Evolutionary conservation across 805 yeast genomes (phyloP), one percentile per base, ranked within the genome.

Genomic region (Pichia gijzeniarum): DNA sequence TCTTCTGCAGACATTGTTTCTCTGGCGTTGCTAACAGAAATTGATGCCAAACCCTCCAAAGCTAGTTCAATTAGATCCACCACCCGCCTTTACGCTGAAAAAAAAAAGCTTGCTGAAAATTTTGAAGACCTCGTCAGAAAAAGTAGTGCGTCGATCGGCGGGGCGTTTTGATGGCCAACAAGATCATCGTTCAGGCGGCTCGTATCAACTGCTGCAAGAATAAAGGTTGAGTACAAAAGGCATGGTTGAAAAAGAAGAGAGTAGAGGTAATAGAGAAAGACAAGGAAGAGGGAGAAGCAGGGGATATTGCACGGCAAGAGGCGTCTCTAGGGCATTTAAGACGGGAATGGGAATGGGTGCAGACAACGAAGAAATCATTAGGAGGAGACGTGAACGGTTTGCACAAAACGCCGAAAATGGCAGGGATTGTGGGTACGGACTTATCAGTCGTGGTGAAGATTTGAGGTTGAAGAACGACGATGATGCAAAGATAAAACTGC

Each of bases 361-460:
- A 4, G 41, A 30, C 5, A 30, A 38, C 5, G 41, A 38, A 13
- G 41, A 38, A 27, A 30, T 30, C 6, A 8, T 39, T 10, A 16
- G 16, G 14, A 16, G 77, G 40, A 55, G 54, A 41, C 53, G 53
- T 12, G 41, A 39, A 30, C 59, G 70, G 47, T 73, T 74, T 46
- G 57, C 52, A 5, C 48, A 48, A 0, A 59, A 63, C 4, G 54
- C 58, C 6, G 41, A 48, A 13, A 31, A 35, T 3, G 54, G 57
- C 5, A 21, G 20, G 13, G 17, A 9, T 14, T 43, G 51, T 2
- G 70, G 65, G 6, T 77, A 70, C 49, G 85, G 86, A 0, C 63
- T 77, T 41, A 60, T 80, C 7, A 81, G 86, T 50, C 63, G 87
- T 46, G 85, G 86, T 1, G 80, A 74, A 37, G 80, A 74, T 45